Evolutionary conservation across 805 yeast genomes (phyloP).

Genomic region (Wickerhamiella sergipiensis): DNA sequence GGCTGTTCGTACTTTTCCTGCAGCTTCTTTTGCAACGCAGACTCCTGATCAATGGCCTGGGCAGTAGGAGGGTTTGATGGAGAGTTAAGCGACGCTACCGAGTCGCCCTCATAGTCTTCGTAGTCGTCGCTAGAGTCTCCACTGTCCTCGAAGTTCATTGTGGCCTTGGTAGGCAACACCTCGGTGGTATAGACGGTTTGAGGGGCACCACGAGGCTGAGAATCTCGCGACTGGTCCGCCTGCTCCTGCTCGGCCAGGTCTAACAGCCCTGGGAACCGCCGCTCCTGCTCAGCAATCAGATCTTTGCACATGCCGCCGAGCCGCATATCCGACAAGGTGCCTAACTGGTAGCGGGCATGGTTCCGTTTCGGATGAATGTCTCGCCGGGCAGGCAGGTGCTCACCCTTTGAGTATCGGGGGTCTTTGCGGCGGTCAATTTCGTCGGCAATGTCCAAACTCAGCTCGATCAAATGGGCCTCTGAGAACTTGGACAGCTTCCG

Average conservation of each 20-base stretch:
- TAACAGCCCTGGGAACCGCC: constrained; percentile 43
- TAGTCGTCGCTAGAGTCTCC: constrained; percentile 33
- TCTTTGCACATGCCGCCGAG: constrained; percentile 87
- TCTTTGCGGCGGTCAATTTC: constrained; percentile 70
- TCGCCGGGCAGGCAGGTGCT: constrained; percentile 49
- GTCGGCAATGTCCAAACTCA: constrained; percentile 89
- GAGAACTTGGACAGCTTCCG: constrained; percentile 49
- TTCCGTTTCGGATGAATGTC: constrained; percentile 86
- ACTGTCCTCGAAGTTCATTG: constrained; percentile 78
- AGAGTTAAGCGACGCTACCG: neutral
- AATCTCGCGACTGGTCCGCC: neutral
- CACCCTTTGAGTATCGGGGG: constrained; percentile 28
- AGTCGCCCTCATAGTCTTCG: constrained; percentile 7
- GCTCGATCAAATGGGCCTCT: constrained; percentile 66
- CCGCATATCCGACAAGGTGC: constrained; percentile 66
- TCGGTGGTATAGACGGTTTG: constrained; percentile 32
- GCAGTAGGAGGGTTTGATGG: neutral
- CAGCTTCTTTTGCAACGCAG: neutral
- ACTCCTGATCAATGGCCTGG: neutral
- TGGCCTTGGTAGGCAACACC: constrained; percentile 74
- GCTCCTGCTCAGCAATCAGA: constrained; percentile 71
- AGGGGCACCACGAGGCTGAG: neutral
- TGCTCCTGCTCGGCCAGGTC: constrained; percentile 10
- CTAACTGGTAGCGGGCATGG: constrained; percentile 84
- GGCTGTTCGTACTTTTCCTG: neutral